Evolutionary conservation across 306 rosid species (phyloP).

Genomic region (Fagus sylvatica): DNA sequence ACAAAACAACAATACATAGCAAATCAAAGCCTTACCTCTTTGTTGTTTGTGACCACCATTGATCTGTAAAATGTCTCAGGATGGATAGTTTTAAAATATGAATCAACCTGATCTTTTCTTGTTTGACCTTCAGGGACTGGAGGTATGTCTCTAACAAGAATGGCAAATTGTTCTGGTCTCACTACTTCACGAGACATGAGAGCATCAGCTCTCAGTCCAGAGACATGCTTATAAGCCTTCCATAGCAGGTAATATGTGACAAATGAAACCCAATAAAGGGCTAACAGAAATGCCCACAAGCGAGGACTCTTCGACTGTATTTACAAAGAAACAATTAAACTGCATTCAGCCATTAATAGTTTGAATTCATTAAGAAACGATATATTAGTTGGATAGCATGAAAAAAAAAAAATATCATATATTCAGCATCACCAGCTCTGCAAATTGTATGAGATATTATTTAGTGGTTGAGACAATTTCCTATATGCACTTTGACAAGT

Average conservation of each 20-base stretch:
- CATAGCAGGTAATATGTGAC: conserved; percentile 70
- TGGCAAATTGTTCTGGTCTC: conserved; percentile 71
- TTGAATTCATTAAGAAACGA: neutral
- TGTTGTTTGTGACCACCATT: conserved; percentile 75
- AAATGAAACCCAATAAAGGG: conserved; percentile 78
- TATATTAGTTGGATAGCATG: neutral
- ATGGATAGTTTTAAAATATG: conserved; percentile 60
- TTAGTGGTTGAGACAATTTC: neutral
- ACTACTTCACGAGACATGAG: conserved; percentile 54
- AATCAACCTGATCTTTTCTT: conserved; percentile 76
- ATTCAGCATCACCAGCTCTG: neutral
- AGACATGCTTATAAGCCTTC: conserved; percentile 76
- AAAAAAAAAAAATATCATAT: neutral
- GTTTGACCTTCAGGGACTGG: conserved; percentile 52
- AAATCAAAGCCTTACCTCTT: conserved; percentile 45
- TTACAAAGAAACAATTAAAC: conserved; percentile 7
- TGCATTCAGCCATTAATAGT: neutral
- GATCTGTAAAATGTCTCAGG: conserved; percentile 83
- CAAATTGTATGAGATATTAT: neutral
- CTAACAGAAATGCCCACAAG: conserved; percentile 76
- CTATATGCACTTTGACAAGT: neutral
- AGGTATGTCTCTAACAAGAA: conserved; percentile 93
- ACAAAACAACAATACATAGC: neutral
- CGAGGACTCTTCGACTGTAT: conserved; percentile 57
- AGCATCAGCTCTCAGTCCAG: conserved; percentile 63